Percentiles rank a stretch among this genome's conserved stretches.
Evolutionary conservation across 2,329 filamentous ascomycete species (phyloP).

Genomic region (Colletotrichum sp.): DNA sequence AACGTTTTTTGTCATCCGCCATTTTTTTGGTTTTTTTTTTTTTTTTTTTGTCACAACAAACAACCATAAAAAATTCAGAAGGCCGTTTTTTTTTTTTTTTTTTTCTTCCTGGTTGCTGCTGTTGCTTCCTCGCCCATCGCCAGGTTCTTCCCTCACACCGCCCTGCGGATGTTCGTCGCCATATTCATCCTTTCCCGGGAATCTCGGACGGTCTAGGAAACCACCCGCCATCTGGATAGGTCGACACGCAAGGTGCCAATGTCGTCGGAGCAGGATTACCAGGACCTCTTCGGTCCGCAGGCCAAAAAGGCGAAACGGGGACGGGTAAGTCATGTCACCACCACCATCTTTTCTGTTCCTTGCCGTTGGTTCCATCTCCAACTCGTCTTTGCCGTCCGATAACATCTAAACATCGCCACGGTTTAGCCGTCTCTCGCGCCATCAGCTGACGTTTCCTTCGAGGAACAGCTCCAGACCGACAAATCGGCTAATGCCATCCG

Average conservation of each 20-base stretch:
- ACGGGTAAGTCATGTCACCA: conserved; percentile 16
- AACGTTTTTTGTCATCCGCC: too few relatives aligned
- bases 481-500: conserved; percentile 30
- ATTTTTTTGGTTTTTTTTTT: too few relatives aligned
- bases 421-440: neutral
- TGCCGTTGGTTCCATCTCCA: neutral
- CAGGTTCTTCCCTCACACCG: conserved; percentile 8
- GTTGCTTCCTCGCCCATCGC: neutral
- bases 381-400: neutral
- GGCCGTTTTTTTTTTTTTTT: too few relatives aligned
- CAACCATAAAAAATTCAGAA: too few relatives aligned
- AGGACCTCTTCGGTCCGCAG: conserved; percentile 19
- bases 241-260: neutral
- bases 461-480: conserved; percentile 20
- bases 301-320: conserved; percentile 22
- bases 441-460: conserved; percentile 7
- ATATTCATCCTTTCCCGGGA: neutral
- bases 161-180: conserved; percentile 7
- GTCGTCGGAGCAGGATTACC: conserved; percentile 19
- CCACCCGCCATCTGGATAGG: neutral
- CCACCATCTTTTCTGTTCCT: neutral
- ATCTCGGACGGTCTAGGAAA: conserved; percentile 1
- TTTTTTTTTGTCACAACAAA: too few relatives aligned
- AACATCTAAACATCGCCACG: neutral
- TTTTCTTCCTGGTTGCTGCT: neutral